Evolutionary conservation across 768 basidiomycete genomes (phyloP), one percentile per base, ranked within the genome.

Genomic region (Lactifluus pinguis): DNA sequence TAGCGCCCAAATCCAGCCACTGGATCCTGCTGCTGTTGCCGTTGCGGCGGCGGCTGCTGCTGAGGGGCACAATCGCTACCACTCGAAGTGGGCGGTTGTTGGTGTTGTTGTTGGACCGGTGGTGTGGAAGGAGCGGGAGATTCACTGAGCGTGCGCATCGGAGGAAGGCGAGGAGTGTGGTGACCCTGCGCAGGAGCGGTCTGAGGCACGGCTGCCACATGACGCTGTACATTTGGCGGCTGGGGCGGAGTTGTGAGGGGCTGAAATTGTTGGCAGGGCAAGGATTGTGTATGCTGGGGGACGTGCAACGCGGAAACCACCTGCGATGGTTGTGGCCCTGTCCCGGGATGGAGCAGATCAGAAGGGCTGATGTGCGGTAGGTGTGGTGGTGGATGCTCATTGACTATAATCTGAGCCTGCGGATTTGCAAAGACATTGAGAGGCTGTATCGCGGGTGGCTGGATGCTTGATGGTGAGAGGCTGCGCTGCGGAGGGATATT

Each of bases 131-230:
- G 51, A 25, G 45, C 39, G 8, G 61, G 61, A 4, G 56, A 57
- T 19, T 34, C 55, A 47, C 51, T 53, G 30, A 57, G 51, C 30
- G 61, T 62, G 47, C 61, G 61, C 56, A 62, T 62, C 8, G 61
- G 61, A 8, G 61, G 61, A 29, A 62, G 61, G 21, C 61, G 61
- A 1, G 51, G 34, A 7, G 53, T 17, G 32, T 29, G 34, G 32
- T 29, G 34, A 10, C 8, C 39, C 11, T 39, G 42, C 17, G 47
- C 14, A 11, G 10, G 25, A 17, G 42, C 14, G 13, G 30, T 4
- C 17, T 53, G 59, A 14, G 32, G 59, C 30, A 49, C 25, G n/a
- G 42, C 10, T 4, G 32, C 3, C 21, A 45, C 14, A 29, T 53
- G 52, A n/a, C 29, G 58, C 36, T 29, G 14, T 10, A 19, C 15